A percentile compares a stretch with the other conserved stretches of the same genome.
Evolutionary conservation across 2,329 filamentous ascomycete species (phyloP).

Genomic region (Aspergillus sp.): DNA sequence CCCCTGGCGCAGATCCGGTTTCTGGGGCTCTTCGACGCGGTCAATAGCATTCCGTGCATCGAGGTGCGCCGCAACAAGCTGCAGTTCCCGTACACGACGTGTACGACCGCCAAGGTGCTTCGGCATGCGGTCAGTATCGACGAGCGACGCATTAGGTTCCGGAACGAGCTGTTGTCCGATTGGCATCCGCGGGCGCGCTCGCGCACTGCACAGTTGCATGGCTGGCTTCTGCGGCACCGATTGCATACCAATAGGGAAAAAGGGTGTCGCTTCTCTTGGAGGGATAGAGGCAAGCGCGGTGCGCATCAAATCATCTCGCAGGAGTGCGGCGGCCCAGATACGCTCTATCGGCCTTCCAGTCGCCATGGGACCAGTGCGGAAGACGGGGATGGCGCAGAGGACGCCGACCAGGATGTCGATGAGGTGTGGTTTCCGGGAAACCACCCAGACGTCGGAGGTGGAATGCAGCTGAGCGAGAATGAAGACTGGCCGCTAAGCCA

Average conservation of each 20-base stretch:
- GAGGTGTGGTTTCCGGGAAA: constrained; percentile 64
- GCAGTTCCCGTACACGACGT: constrained; percentile 47
- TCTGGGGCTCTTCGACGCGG: constrained; percentile 70
- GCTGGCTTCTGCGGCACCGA: not conserved
- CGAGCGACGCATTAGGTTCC: constrained; percentile 43
- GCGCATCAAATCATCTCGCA: not conserved
- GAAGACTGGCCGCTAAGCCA: constrained; percentile 53
- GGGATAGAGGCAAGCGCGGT: constrained; percentile 3
- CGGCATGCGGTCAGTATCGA: constrained; percentile 45
- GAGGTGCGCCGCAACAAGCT: constrained; percentile 35
- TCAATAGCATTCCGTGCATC: constrained; percentile 68
- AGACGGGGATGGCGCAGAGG: constrained; percentile 1
- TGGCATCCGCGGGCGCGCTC: constrained; percentile 21
- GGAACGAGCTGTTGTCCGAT: constrained; percentile 41
- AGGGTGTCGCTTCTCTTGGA: too few species aligned
- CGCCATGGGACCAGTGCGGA: constrained; percentile 1
- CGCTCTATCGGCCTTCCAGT: too few species aligned
- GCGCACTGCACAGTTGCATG: constrained; percentile 4
- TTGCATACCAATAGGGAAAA: not conserved
- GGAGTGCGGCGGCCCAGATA: constrained; percentile 5
- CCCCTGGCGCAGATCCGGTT: constrained; percentile 65
- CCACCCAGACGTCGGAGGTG: constrained; percentile 66
- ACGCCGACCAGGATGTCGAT: constrained; percentile 50
- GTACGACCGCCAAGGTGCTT: constrained; percentile 36
- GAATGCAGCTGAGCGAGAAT: constrained; percentile 48